phyloP scores from a whole-genome alignment of 345 rosid genomes.

The Raphanus sativus region DNA sequence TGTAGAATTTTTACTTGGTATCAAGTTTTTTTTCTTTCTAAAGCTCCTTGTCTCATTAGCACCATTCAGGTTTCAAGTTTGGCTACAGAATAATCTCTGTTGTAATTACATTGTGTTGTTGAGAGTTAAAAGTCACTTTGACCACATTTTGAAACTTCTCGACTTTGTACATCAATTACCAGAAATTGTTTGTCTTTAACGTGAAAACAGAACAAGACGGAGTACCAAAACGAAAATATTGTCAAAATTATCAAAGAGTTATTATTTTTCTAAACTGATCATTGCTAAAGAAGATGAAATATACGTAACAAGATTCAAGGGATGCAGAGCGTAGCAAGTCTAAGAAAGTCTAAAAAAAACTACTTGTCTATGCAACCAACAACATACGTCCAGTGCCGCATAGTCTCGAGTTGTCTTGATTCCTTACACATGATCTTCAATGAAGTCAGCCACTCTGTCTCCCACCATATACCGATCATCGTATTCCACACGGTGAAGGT shows the following conservation, averaged over 20 bases:
- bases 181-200: no score
- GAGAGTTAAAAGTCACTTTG: not conserved
- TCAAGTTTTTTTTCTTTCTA: slow-evolving; percentile 17
- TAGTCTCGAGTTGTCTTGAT: not conserved
- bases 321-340: not conserved
- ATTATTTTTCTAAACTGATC: not conserved
- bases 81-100: slow-evolving; percentile 28
- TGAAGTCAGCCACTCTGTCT: slow-evolving; percentile 18
- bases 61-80: slow-evolving; percentile 7
- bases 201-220: not conserved
- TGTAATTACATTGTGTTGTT: slow-evolving; percentile 34
- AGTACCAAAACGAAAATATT: not conserved
- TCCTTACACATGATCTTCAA: not conserved
- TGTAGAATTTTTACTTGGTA: slow-evolving; percentile 20
- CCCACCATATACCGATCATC: slow-evolving; percentile 30
- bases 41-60: slow-evolving; percentile 15
- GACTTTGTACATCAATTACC: no score
- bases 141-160: no score
- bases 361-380: not conserved
- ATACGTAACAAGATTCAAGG: not conserved
- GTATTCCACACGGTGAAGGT: slow-evolving; percentile 6
- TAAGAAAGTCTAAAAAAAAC: not conserved
- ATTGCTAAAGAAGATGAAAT: not conserved
- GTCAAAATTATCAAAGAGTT: not conserved
- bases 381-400: not conserved